phyloP scores from a whole-genome alignment of 2,329 filamentous ascomycete species.

The Hirsutella minnesotensis region DNA sequence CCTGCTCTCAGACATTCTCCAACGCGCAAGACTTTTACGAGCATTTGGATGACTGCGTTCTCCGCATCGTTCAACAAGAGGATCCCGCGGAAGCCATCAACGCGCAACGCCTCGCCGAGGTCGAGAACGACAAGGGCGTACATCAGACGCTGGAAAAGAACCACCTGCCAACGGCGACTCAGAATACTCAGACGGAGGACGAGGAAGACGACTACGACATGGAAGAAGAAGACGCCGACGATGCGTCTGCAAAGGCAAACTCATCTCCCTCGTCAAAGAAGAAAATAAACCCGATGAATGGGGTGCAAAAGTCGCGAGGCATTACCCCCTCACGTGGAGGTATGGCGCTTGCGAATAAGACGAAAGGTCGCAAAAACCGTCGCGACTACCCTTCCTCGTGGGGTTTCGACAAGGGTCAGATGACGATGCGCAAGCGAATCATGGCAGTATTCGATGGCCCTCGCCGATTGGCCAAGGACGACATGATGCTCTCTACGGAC shows the following conservation, averaged over 20 bases:
- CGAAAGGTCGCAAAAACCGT: slow-evolving; percentile 72
- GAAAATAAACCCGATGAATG: slow-evolving; percentile 43
- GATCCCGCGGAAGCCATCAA: slow-evolving; percentile 60
- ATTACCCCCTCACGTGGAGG: slow-evolving; percentile 70
- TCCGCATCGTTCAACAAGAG: slow-evolving; percentile 60
- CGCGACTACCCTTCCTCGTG: slow-evolving; percentile 90
- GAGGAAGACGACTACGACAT: slow-evolving; percentile 43
- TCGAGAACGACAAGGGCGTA: slow-evolving; percentile 52
- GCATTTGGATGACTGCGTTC: slow-evolving; percentile 72
- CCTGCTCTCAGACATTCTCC: slow-evolving; percentile 79
- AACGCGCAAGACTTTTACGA: slow-evolving; percentile 98
- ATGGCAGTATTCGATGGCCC: slow-evolving; percentile 84
- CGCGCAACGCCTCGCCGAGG: slow-evolving; percentile 51
- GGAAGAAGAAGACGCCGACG: slow-evolving; percentile 36
- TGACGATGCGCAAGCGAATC: slow-evolving; percentile 97
- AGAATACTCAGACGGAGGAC: slow-evolving; percentile 25
- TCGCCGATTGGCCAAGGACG: slow-evolving; percentile 86
- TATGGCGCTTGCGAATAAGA: slow-evolving; percentile 43
- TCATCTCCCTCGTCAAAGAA: slow-evolving; percentile 33
- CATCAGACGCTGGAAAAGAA: slow-evolving; percentile 53
- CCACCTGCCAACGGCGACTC: slow-evolving; percentile 37
- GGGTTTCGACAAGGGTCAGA: slow-evolving; percentile 84
- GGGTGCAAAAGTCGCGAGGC: slow-evolving; percentile 56
- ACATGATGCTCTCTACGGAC: slow-evolving; percentile 95
- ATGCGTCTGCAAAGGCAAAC: slow-evolving; percentile 31